These are phyloP conservation scores for Nakazawaea holstii DNA, from an alignment of 805 yeast genomes.

Conservation along the genomic window DNA sequence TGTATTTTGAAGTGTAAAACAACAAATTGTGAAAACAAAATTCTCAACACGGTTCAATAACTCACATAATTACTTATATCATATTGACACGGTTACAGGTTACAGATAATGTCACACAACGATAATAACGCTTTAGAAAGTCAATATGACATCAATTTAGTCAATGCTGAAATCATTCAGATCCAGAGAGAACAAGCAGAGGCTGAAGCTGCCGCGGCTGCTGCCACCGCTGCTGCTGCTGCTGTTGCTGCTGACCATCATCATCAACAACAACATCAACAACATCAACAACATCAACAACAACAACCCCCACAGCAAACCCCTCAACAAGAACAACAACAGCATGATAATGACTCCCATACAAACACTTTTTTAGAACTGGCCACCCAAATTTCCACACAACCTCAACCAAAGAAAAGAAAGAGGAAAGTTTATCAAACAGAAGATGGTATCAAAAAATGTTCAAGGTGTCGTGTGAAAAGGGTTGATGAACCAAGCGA, in stretches of 20 bases:
- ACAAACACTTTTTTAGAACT: no score
- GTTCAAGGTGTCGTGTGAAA: constrained; percentile 39
- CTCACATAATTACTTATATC: neutral
- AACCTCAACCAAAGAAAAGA: constrained; percentile 1
- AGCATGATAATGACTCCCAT: neutral
- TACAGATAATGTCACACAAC: constrained; percentile 4
- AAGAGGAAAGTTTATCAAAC: constrained; percentile 3
- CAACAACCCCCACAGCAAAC: constrained; percentile 1
- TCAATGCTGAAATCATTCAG: constrained; percentile 5
- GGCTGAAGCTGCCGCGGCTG: neutral
- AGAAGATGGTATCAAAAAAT: constrained; percentile 26
- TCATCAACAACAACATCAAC: constrained; percentile 10
- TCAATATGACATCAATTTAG: constrained; percentile 10
- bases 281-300: constrained; percentile 7
- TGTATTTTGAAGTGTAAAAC: neutral
- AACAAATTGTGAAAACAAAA: neutral
- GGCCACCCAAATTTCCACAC: neutral
- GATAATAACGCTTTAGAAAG: constrained; percentile 5
- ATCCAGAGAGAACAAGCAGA: constrained; percentile 2
- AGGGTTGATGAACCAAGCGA: constrained; percentile 27
- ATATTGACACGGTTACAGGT: constrained; percentile 9
- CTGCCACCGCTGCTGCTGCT: constrained; percentile 3
- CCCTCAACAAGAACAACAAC: neutral
- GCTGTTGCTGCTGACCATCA: constrained; percentile 1
- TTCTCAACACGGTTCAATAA: constrained; percentile 3